Percentiles rank a stretch among this genome's conserved stretches.
Conservation (phyloP, 2,329 filamentous ascomycete genomes). For the Diaporthe batatas region DNA sequence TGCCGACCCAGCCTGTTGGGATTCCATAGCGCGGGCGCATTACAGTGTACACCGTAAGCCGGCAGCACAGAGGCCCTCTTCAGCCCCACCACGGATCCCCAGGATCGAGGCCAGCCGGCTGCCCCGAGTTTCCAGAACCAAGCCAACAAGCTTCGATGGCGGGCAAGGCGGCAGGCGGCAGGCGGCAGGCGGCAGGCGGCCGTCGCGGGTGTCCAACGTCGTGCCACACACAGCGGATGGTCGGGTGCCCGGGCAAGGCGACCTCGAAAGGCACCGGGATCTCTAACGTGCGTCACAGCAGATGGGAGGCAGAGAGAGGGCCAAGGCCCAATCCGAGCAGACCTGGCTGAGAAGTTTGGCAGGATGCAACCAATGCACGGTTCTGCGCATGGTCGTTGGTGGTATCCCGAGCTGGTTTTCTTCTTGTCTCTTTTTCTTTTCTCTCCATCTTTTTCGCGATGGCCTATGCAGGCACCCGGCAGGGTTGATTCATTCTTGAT, state of each 20-base stretch:
- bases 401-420: background rate
- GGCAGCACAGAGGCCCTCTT: background rate
- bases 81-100: slow-evolving; percentile 2
- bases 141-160: slow-evolving; percentile 3
- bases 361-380: slow-evolving; percentile 19
- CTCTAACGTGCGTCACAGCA: background rate
- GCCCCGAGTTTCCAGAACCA: slow-evolving; percentile 28
- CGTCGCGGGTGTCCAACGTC: slow-evolving; percentile 19
- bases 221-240: slow-evolving; percentile 17
- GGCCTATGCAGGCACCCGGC: background rate
- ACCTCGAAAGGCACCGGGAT: background rate
- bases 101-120: slow-evolving; percentile 22
- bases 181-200: slow-evolving; percentile 1
- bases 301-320: background rate
- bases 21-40: slow-evolving; percentile 2
- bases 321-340: background rate
- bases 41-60: background rate
- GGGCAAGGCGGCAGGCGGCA: slow-evolving; percentile 3
- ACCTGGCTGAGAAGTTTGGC: slow-evolving; percentile 37
- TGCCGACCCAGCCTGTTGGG: slow-evolving; percentile 29
- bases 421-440: too few species aligned
- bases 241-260: background rate
- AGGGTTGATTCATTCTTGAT: slow-evolving; percentile 4
- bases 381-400: background rate
- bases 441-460: background rate